Evolutionary conservation across 2,329 filamentous ascomycete species (phyloP).

Genomic region (Daldinia sp.): DNA sequence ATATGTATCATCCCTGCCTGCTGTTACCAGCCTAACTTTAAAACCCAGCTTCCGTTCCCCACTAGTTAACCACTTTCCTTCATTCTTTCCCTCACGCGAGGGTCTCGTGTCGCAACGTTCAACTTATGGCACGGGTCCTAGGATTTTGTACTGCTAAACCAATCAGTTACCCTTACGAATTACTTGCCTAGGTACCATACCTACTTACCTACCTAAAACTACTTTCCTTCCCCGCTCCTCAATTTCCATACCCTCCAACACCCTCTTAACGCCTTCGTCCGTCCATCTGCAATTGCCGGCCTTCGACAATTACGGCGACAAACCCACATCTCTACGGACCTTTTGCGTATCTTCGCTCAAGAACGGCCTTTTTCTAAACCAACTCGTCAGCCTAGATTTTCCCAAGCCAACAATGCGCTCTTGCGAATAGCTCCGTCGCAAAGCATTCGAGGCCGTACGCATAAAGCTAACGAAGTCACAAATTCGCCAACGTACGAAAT

Average conservation of each 20-base stretch:
- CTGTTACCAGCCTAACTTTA: conserved; percentile 38
- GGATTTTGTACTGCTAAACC: background rate
- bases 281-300: conserved; percentile 31
- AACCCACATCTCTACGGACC: conserved; percentile 18
- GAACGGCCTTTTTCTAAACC: conserved; percentile 12
- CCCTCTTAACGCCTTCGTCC: conserved; percentile 14
- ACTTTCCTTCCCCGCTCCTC: conserved; percentile 35
- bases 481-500: conserved; percentile 4
- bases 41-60: conserved; percentile 40
- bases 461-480: conserved; percentile 22
- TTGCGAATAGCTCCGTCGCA: conserved; percentile 46
- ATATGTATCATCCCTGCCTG: conserved; percentile 28
- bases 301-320: conserved; percentile 30
- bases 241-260: conserved; percentile 32
- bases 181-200: conserved; percentile 16
- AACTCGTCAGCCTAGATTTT: conserved; percentile 36
- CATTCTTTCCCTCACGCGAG: conserved; percentile 36
- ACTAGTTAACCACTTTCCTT: conserved; percentile 38
- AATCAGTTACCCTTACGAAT: conserved; percentile 1
- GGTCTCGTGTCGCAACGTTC: conserved; percentile 42
- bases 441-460: conserved; percentile 39
- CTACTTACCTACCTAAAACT: conserved; percentile 6
- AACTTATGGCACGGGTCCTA: conserved; percentile 27
- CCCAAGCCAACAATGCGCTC: conserved; percentile 43
- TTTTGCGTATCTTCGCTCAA: conserved; percentile 11